These are phyloP conservation scores for Lichtheimia ornata DNA, from an alignment of 371 early-diverging fungal species.

Conservation along the genomic window DNA sequence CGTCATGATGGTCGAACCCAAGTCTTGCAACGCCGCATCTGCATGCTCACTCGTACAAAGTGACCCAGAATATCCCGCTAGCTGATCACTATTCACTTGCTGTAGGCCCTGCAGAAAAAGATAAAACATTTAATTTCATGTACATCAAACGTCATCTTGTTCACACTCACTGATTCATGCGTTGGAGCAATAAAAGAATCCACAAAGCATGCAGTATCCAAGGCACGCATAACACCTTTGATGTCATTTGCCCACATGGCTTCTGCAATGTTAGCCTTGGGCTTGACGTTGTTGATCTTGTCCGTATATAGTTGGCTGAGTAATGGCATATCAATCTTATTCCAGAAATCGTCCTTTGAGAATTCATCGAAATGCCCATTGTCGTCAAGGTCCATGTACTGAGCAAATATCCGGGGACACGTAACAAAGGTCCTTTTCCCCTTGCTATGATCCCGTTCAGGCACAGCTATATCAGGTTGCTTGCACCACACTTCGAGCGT, in stretches of 20 bases:
- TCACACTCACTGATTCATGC: not conserved
- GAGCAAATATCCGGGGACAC: constrained; percentile 5
- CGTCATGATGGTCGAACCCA: not conserved
- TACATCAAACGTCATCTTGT: too few relatives aligned
- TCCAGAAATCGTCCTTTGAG: not conserved
- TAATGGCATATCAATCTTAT: not conserved
- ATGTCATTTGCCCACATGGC: not conserved
- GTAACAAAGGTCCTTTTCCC: not conserved
- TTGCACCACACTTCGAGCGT: constrained; percentile 36
- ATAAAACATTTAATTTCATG: not conserved
- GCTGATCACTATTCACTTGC: constrained; percentile 1
- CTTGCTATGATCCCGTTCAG: not conserved
- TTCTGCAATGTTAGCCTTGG: not conserved
- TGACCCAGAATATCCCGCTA: constrained; percentile 1
- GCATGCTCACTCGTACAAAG: not conserved
- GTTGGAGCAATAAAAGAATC: constrained; percentile 2
- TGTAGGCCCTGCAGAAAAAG: not conserved
- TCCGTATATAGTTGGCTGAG: constrained; percentile 2
- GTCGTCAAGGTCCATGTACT: not conserved
- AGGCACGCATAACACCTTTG: not conserved
- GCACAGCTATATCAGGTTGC: not conserved
- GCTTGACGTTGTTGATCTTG: not conserved
- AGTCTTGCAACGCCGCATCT: not conserved
- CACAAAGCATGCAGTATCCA: constrained; percentile 2
- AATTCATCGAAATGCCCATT: not conserved